phyloP scores from a whole-genome alignment of 441 rosid species.

The Adansonia grandidieri region DNA sequence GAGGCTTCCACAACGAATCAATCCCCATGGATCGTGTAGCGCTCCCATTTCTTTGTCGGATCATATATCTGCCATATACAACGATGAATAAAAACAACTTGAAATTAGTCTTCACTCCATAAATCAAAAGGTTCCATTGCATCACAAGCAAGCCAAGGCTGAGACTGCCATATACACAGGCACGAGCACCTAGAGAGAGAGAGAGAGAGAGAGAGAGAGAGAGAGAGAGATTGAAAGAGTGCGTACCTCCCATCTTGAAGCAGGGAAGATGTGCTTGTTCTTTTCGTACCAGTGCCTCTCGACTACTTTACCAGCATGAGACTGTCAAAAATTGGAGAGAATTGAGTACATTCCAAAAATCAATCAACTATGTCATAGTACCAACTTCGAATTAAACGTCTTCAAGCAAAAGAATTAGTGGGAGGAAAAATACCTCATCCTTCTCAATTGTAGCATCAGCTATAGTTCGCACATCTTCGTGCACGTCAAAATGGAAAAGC shows the following conservation, averaged over 20 bases:
- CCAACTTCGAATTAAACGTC: not conserved
- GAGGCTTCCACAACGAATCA: slow-evolving; percentile 32
- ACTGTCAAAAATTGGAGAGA: slow-evolving; percentile 43
- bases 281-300: slow-evolving; percentile 99
- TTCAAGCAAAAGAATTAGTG: not conserved
- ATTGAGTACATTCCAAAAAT: not conserved
- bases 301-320: slow-evolving; percentile 97
- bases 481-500: slow-evolving; percentile 98
- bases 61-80: slow-evolving; percentile 69
- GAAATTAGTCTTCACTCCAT: not conserved
- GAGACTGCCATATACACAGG: not conserved
- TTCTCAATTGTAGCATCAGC: slow-evolving; percentile 98
- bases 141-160: not conserved
- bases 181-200: too few relatives aligned
- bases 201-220: slow-evolving; percentile 2
- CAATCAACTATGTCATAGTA: not conserved
- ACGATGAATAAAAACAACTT: not conserved
- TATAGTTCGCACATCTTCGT: slow-evolving; percentile 90
- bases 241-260: slow-evolving; percentile 94
- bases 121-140: not conserved
- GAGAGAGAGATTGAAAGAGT: not conserved
- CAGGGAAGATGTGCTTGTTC: slow-evolving; percentile 97
- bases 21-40: slow-evolving; percentile 95
- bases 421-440: slow-evolving; percentile 66
- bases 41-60: slow-evolving; percentile 90